A percentile compares a stretch with the other conserved stretches of the same genome.
Evolutionary conservation across 1,284 basidiomycete genomes (phyloP).

Genomic region (Trametes pubescens): DNA sequence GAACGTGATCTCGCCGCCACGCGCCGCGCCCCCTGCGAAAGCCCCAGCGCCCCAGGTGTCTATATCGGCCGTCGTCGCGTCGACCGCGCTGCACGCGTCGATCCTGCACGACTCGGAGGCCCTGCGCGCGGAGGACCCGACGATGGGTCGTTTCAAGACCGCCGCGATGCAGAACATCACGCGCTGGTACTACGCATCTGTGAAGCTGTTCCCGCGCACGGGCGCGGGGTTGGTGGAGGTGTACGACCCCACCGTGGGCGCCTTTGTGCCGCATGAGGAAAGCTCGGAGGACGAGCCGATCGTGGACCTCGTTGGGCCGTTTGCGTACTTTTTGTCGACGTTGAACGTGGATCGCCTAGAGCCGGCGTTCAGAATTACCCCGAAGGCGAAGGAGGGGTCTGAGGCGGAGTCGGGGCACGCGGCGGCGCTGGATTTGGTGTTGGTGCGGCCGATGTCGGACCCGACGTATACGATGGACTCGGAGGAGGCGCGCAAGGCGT

Average conservation of each 20-base stretch:
- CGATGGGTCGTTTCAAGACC: constrained; percentile 86
- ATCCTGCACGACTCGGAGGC: constrained; percentile 85
- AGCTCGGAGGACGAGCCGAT: constrained; percentile 43
- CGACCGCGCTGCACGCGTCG: constrained; percentile 88
- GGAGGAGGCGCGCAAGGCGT: constrained; percentile 51
- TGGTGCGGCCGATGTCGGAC: constrained; percentile 84
- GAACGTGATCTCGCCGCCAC: constrained; percentile 55
- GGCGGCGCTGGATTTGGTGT: constrained; percentile 77
- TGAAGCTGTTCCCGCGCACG: constrained; percentile 59
- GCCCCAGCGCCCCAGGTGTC: constrained; percentile 38
- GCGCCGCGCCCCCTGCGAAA: constrained; percentile 25
- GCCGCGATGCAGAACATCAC: constrained; percentile 82
- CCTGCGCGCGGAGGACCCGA: constrained; percentile 73
- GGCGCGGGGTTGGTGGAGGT: constrained; percentile 54
- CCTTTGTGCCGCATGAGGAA: constrained; percentile 57
- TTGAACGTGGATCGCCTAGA: constrained; percentile 88
- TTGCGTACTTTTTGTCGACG: constrained; percentile 86
- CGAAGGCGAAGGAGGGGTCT: constrained; percentile 53
- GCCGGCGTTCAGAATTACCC: constrained; percentile 79
- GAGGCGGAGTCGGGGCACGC: constrained; percentile 43
- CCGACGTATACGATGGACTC: constrained; percentile 55
- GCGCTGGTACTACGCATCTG: constrained; percentile 75
- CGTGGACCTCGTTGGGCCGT: constrained; percentile 76
- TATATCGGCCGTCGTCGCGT: constrained; percentile 70
- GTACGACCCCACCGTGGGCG: constrained; percentile 62